These are phyloP conservation scores for Magnusiomyces fungicola DNA, from an alignment of 1,139 yeast species.

Conservation along the genomic window DNA sequence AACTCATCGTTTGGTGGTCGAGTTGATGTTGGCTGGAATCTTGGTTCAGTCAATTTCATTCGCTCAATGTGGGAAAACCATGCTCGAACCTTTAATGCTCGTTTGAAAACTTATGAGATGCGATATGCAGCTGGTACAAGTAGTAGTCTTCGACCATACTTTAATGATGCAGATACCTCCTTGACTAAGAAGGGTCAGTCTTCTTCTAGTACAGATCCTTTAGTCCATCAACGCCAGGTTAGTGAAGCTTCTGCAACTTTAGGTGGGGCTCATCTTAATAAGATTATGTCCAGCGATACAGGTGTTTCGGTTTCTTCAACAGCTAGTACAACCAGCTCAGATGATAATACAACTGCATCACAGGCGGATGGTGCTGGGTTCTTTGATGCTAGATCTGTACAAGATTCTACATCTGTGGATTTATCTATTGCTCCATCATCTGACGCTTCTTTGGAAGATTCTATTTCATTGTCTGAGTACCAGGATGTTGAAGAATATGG, in stretches of 20 bases:
- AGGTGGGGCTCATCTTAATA: neutral
- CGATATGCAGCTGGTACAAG: conserved; percentile 8
- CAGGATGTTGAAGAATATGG: too few species aligned
- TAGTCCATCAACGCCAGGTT: too few species aligned
- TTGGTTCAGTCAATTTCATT: conserved; percentile 86
- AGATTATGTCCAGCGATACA: neutral
- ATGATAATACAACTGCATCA: neutral
- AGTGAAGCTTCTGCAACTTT: too few species aligned
- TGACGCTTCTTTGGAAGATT: too few species aligned
- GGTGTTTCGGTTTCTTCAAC: neutral
- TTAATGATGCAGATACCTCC: too few species aligned
- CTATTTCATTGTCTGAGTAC: too few species aligned
- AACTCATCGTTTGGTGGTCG: conserved; percentile 77
- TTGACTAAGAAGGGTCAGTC: too few species aligned
- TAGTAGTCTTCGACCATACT: neutral
- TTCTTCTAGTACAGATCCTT: too few species aligned
- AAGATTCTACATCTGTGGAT: neutral
- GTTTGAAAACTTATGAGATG: conserved; percentile 35
- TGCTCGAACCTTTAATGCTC: conserved; percentile 46
- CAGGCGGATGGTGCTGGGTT: neutral
- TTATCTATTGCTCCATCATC: neutral
- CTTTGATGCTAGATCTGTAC: neutral
- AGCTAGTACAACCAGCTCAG: neutral
- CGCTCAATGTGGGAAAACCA: conserved; percentile 88
- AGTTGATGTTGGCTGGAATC: conserved; percentile 87